Evolutionary conservation across 208 protist species (phyloP).

Genomic region (Trypanosoma congolense): DNA sequence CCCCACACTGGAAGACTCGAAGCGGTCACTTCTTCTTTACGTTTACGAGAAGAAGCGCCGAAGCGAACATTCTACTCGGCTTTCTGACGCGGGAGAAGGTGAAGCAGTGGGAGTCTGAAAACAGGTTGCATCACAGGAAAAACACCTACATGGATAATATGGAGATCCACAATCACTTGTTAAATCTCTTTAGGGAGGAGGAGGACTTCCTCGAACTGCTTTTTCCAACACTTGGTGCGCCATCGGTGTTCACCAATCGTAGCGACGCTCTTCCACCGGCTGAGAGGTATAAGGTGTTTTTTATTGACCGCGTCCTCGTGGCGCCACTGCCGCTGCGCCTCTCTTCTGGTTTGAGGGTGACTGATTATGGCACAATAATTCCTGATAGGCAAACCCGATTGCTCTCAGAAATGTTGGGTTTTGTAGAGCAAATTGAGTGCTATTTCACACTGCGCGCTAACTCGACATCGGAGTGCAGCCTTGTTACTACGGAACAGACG

Average conservation of each 20-base stretch:
- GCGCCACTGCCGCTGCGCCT: conserved; percentile 80
- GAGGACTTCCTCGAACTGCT: conserved; percentile 51
- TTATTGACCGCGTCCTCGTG: conserved; percentile 83
- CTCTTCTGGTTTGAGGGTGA: conserved; percentile 69
- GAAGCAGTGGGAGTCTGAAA: conserved; percentile 56
- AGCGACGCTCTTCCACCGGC: conserved; percentile 39
- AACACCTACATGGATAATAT: conserved; percentile 65
- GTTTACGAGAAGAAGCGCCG: conserved; percentile 56
- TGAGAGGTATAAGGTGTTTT: conserved; percentile 80
- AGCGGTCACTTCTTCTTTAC: conserved; percentile 84
- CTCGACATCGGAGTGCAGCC: conserved; percentile 44
- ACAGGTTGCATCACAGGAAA: conserved; percentile 52
- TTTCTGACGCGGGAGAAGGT: conserved; percentile 51
- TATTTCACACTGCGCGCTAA: conserved; percentile 71
- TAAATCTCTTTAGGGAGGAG: conserved; percentile 75
- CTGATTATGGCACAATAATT: conserved; percentile 51
- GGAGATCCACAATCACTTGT: conserved; percentile 69
- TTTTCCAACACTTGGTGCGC: conserved; percentile 79
- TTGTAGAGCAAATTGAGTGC: conserved; percentile 78
- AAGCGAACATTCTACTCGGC: conserved; percentile 52
- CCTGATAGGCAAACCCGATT: conserved; percentile 61
- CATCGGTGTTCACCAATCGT: conserved; percentile 51
- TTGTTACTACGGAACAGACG: conserved; percentile 41
- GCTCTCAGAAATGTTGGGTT: conserved; percentile 70
- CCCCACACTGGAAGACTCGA: conserved; percentile 66